Conservation (phyloP, 352 stramenopile genomes). For the Phytophthora pseudosyringae region DNA sequence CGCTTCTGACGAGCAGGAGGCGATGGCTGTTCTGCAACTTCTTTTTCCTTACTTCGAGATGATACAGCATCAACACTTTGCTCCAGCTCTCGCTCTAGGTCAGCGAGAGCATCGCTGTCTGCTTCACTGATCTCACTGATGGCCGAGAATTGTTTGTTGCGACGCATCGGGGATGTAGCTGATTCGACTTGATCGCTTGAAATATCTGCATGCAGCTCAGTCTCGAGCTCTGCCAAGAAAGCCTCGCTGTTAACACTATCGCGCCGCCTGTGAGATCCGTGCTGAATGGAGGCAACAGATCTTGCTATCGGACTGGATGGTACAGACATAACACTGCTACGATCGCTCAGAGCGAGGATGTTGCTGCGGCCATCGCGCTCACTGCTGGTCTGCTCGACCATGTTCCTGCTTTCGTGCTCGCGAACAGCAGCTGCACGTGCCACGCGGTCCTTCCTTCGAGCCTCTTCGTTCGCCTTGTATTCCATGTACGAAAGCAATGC, state of each 20-base stretch:
- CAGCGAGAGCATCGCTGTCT: conserved; percentile 45
- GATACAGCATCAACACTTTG: conserved; percentile 19
- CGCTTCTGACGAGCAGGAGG: conserved; percentile 14
- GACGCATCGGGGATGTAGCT: background rate
- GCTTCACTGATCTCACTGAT: conserved; percentile 25
- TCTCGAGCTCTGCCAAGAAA: conserved; percentile 35
- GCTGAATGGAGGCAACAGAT: conserved; percentile 14
- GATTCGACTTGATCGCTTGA: conserved; percentile 9
- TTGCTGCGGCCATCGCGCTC: conserved; percentile 17
- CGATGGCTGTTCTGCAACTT: background rate
- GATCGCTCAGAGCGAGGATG: conserved; percentile 17
- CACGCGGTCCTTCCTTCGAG: conserved; percentile 22
- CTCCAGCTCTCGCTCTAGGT: conserved; percentile 57
- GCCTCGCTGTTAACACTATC: conserved; percentile 25
- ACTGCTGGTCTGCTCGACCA: conserved; percentile 1
- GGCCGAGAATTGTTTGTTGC: conserved; percentile 6
- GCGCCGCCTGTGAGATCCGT: background rate
- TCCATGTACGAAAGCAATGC: conserved; percentile 29
- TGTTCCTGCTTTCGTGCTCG: conserved; percentile 20
- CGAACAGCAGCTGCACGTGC: conserved; percentile 29
- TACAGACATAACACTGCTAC: conserved; percentile 12
- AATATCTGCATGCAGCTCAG: conserved; percentile 31
- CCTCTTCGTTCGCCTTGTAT: conserved; percentile 34
- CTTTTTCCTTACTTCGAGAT: conserved; percentile 2
- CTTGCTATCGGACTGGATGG: conserved; percentile 8